Percentiles rank a stretch among this genome's conserved stretches.
These are phyloP conservation scores for Toxicodendron radicans DNA, from an alignment of 345 rosid species.

Conservation along the genomic window DNA sequence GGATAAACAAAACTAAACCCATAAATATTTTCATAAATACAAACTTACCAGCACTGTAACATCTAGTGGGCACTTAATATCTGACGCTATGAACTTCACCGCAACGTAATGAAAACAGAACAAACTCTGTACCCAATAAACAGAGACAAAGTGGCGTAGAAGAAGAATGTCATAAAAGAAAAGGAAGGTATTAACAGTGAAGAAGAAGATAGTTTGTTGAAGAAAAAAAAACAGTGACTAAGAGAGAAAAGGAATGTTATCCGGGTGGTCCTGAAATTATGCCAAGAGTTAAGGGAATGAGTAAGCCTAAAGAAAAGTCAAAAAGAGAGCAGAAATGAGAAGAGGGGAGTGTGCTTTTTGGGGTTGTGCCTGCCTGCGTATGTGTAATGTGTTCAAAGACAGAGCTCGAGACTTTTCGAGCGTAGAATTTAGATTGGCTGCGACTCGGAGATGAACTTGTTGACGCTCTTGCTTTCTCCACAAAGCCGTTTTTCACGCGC, in stretches of 20 bases:
- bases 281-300: constrained; percentile 48
- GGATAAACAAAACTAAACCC: constrained; percentile 4
- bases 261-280: constrained; percentile 28
- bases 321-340: constrained; percentile 11
- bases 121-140: not conserved
- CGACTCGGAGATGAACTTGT: not conserved
- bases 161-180: not conserved
- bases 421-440: not conserved
- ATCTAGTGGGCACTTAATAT: not conserved
- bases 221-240: not conserved
- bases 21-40: not conserved
- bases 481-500: not conserved
- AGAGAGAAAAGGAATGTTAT: not conserved
- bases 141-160: not conserved
- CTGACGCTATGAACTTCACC: not conserved
- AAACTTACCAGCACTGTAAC: constrained; percentile 1
- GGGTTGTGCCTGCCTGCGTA: not conserved
- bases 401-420: not conserved
- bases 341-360: not conserved
- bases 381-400: not conserved
- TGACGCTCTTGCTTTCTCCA: not conserved
- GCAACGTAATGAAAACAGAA: not conserved
- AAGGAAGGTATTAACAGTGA: not conserved
- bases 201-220: not conserved
- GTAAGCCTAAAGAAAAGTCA: constrained; percentile 39